Base-by-base conservation (phyloP, 768 basidiomycete genomes). In the Amanita rimosa region DNA sequence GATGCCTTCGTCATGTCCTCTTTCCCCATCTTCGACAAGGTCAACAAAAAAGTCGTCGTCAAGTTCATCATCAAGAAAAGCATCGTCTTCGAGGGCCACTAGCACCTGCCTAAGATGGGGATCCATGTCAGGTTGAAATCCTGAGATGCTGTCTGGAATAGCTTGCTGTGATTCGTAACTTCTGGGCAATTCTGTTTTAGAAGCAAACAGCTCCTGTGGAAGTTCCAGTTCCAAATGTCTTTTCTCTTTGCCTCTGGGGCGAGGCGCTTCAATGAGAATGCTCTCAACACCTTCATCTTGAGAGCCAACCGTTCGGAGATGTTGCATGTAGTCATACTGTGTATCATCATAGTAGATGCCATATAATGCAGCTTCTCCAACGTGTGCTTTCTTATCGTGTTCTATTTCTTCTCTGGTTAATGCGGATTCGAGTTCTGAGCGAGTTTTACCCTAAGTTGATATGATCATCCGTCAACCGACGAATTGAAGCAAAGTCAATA, bases 321-420 rank as follows among this genome's bases (percentile, higher is more conserved):
- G 96, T 63, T 94, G 85, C 88, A 97, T 92, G 70, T 99, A 99
- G 65, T 99, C 89, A 69, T 99, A 99, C 51, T 92, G 78, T 5
- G 89, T 85, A 60, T 99, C 94, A 67, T 98, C 93, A 66, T 79
- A 98, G 67, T 90, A 90, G 60, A 99, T 68, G 3, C 93, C 96
- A 63, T 97, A 94, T 7, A 79, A 61, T 5, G 85, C 70, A 0
- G 96, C 96, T 67, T 98, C 89, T 49, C 95, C 96, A 44, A 85
- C 71, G 53, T 83, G 85, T 21, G 65, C 57, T 46, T 72, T 69
- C 11, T 58, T 58, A 47, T 76, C 76, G 34, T 69, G 72, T 13
- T 64, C 65, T 40, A 77, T 58, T 21, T 77, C 73, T 21, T 75
- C 70, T 22, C 70, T 64, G 16, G 72, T 56, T 24, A 86, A 64